A percentile compares a stretch with the other conserved stretches of the same genome.
phyloP scores from a whole-genome alignment of 345 rosid genomes.

The Hevea brasiliensis region DNA sequence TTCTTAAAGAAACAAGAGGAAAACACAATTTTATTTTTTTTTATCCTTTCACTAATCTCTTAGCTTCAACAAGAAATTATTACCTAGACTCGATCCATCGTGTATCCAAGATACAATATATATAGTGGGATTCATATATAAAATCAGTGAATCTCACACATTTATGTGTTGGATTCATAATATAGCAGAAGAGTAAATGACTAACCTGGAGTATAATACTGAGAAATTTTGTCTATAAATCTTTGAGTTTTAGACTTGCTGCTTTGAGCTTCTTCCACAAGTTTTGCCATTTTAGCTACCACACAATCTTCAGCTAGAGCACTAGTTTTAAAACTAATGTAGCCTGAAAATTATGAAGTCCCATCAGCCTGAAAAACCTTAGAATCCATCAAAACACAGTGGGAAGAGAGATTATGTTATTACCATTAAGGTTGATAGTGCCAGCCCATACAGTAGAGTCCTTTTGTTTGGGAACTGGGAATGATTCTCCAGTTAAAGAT shows the following conservation, averaged over 20 bases:
- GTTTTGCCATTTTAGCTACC: constrained; percentile 84
- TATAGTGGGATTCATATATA: too few relatives aligned
- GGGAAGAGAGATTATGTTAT: neutral
- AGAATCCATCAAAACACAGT: neutral
- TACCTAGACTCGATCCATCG: too few relatives aligned
- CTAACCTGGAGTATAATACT: constrained; percentile 88
- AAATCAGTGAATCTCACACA: too few relatives aligned
- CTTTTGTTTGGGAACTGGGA: constrained; percentile 68
- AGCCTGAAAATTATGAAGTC: constrained; percentile 44
- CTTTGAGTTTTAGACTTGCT: constrained; percentile 73
- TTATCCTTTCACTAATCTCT: too few relatives aligned
- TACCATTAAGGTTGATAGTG: constrained; percentile 84
- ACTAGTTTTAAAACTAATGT: constrained; percentile 67
- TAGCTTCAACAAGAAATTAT: too few relatives aligned
- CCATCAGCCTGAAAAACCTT: neutral
- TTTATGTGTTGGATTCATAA: too few relatives aligned
- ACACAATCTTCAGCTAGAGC: constrained; percentile 81
- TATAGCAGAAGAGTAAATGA: too few relatives aligned
- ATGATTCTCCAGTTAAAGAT: constrained; percentile 83
- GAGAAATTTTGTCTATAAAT: constrained; percentile 65
- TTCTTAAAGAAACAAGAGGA: too few relatives aligned
- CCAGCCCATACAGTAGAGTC: constrained; percentile 89
- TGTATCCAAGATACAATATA: too few relatives aligned
- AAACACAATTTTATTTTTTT: too few relatives aligned
- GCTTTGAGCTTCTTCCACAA: constrained; percentile 95